Conservation (phyloP, 2,329 filamentous ascomycete species). For the Penicillium sp. region DNA sequence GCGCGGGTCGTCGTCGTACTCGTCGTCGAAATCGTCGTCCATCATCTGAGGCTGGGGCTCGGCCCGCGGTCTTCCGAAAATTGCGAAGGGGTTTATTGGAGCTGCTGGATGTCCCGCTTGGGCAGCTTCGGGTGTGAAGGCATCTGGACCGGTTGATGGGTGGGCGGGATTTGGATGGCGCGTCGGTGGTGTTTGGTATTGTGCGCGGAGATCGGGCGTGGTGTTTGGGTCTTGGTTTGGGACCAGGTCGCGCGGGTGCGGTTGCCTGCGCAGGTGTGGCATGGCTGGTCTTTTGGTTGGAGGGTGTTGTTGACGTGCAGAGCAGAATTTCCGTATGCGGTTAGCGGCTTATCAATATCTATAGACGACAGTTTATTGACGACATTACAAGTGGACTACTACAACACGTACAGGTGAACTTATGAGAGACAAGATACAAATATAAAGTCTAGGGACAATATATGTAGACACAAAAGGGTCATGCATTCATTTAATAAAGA, state of each 20-base stretch:
- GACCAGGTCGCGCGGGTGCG: constrained; percentile 15
- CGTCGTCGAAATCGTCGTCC: constrained; percentile 18
- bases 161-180: constrained; percentile 28
- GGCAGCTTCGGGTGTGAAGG: constrained; percentile 23
- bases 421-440: no score
- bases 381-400: no score
- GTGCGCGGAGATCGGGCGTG: constrained; percentile 19
- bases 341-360: constrained; percentile 14
- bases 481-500: no score
- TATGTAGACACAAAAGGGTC: no score
- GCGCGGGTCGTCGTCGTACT: constrained; percentile 14
- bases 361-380: neutral
- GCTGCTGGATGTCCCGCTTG: constrained; percentile 18
- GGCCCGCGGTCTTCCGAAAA: constrained; percentile 19
- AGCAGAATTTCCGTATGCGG: constrained; percentile 18
- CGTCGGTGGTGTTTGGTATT: constrained; percentile 37
- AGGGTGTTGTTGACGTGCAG: constrained; percentile 14
- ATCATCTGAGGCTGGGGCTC: constrained; percentile 8
- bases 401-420: no score
- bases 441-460: no score
- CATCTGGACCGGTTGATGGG: constrained; percentile 29
- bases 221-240: constrained; percentile 14
- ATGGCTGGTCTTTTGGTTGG: constrained; percentile 9
- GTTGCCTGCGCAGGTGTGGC: constrained; percentile 26
- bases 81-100: constrained; percentile 16